Percentiles rank a stretch among this genome's conserved stretches.
These are phyloP conservation scores for Linum tenue DNA, from an alignment of 345 rosid genomes.

Conservation along the genomic window DNA sequence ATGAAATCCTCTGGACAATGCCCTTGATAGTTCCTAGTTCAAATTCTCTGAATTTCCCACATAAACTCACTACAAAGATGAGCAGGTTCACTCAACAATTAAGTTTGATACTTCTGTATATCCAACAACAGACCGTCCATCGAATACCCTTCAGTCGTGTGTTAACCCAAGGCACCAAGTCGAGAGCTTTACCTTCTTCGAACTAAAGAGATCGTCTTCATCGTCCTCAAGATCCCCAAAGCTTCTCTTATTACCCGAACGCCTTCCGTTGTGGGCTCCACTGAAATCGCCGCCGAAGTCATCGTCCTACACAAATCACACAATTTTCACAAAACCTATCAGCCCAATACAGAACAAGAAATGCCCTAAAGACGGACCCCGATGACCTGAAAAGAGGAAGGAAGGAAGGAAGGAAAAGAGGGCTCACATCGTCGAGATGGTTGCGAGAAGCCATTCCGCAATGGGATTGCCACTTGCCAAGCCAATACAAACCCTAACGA, in stretches of 20 bases:
- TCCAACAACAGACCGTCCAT: background rate
- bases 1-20: no score
- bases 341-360: background rate
- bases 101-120: no score
- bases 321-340: background rate
- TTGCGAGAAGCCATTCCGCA: conserved; percentile 35
- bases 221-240: conserved; percentile 86
- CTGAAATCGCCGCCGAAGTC: conserved; percentile 83
- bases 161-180: no score
- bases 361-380: conserved; percentile 3
- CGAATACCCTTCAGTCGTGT: background rate
- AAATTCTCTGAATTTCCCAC: no score
- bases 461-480: no score
- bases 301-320: conserved; percentile 43
- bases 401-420: background rate
- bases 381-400: background rate
- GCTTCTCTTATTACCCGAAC: conserved; percentile 55
- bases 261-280: conserved; percentile 32
- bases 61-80: no score
- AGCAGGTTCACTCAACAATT: no score
- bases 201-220: conserved; percentile 77
- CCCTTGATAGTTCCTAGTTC: no score
- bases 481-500: background rate
- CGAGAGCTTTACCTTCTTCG: conserved; percentile 45
- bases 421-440: conserved; percentile 51